Conservation (phyloP, 1,284 basidiomycete species). For the Ceratorhiza oryzae-sativae region DNA sequence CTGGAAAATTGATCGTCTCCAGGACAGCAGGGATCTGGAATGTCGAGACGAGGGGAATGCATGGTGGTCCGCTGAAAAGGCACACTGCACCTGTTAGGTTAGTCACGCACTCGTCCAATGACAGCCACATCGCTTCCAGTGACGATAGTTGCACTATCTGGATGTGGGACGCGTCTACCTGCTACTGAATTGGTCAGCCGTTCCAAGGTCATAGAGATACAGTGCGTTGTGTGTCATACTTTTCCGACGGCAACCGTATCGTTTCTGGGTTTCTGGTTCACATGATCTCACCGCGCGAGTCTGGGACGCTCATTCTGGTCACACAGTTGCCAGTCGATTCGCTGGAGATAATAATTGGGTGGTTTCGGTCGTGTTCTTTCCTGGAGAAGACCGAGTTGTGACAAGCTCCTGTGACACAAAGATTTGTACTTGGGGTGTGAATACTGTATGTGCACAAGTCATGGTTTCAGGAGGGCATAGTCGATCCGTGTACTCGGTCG, state of each 20-base stretch:
- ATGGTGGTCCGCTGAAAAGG: too few species aligned
- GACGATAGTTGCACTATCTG: too few species aligned
- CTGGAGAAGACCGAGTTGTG: not conserved
- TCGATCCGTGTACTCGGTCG: not conserved
- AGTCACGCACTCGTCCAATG: too few species aligned
- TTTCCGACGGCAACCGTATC: not conserved
- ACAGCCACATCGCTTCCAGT: too few species aligned
- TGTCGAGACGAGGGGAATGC: too few species aligned
- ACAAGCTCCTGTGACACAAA: not conserved
- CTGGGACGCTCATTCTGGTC: not conserved
- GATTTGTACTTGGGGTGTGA: not conserved
- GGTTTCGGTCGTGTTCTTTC: not conserved
- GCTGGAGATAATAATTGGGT: not conserved
- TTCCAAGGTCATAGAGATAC: not conserved
- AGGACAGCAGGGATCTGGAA: too few species aligned
- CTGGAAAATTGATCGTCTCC: too few species aligned
- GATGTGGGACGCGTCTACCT: not conserved
- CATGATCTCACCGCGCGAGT: not conserved
- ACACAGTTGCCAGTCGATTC: not conserved
- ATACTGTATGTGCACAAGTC: not conserved
- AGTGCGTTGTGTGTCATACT: not conserved
- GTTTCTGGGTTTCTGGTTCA: constrained; percentile 3
- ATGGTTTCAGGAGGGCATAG: not conserved
- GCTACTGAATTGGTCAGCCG: not conserved
- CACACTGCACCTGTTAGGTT: too few species aligned